Evolutionary conservation across 2,329 filamentous ascomycete genomes (phyloP), one percentile per base, ranked within the genome.

Genomic region (Biscogniauxia marginata): DNA sequence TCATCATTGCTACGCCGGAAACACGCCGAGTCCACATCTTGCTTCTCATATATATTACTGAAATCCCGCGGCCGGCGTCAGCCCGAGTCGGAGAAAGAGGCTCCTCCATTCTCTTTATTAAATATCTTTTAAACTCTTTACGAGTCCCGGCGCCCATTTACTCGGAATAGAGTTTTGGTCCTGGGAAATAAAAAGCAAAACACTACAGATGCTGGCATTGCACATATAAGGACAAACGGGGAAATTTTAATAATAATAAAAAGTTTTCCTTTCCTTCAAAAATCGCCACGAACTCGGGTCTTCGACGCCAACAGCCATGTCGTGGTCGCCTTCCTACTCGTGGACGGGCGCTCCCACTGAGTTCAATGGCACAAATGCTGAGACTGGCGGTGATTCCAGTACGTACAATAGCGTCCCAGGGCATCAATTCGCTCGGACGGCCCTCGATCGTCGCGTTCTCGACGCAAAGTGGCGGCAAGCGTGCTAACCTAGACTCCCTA

Each of bases 311-410:
- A 20, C 24, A 47, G 49, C 48, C 70, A 86, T 86, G 83, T 84
- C 83, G 58, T 86, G 65, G 65, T 46, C 53, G 23, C 67, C 67
- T 55, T 70, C 68, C 52, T 72, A 87, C 71, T 74, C 79, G 52
- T 82, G 82, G 73, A 73, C 82, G 63, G 85, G 85, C 54, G 71
- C 84, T 47, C 85, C 85, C 43, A 69, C 79, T 62, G 71, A 69
- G 57, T 88, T 86, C 75, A 88, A 88, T 76, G 84, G 84, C 71
- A 87, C 84, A 53, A 74, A 90, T 69, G 62, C 76, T 39, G 79
- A 81, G 59, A 79, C 84, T 55, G 91, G 91, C 66, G 91, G 91
- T 71, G 84, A 96, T 78, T 90, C 90, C 64, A 82, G 90, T 93
- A 83, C 71, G 89, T 83, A 47, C 48, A 56, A 52, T 55, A 50